phyloP scores from a whole-genome alignment of 176 grass and related monocot species.

The Rhipidocladum racemiflorum region DNA sequence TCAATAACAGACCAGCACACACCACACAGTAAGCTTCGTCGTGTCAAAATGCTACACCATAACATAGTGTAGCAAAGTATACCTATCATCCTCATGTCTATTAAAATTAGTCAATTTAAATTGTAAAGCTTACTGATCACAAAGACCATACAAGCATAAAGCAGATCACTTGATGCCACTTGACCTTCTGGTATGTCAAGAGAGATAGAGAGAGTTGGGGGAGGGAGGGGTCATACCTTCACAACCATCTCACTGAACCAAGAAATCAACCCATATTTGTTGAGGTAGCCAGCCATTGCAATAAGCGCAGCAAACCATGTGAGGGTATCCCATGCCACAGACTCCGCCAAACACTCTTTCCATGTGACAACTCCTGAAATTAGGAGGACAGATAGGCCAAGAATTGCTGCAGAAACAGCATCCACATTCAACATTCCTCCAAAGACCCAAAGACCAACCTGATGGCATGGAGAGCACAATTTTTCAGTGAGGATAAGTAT shows the following conservation, averaged over 20 bases:
- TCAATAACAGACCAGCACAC: not conserved
- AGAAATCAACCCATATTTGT: constrained; percentile 93
- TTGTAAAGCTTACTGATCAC: not conserved
- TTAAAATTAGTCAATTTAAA: not conserved
- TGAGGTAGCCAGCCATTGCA: constrained; percentile 97
- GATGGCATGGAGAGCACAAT: constrained; percentile 33
- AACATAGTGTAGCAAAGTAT: not conserved
- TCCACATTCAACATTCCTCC: constrained; percentile 77
- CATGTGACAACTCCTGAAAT: constrained; percentile 93
- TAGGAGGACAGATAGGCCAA: constrained; percentile 83
- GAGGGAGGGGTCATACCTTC: constrained; percentile 59
- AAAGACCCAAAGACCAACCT: constrained; percentile 99
- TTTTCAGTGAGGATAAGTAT: not conserved
- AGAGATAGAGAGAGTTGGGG: not conserved
- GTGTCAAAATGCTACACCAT: not conserved
- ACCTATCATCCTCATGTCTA: not conserved
- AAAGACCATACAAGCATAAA: not conserved
- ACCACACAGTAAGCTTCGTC: not conserved
- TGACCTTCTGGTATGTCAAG: not conserved
- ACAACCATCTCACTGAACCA: constrained; percentile 99
- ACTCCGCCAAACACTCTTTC: constrained; percentile 95
- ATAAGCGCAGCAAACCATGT: constrained; percentile 99
- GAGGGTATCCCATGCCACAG: constrained; percentile 98
- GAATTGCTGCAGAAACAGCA: constrained; percentile 90
- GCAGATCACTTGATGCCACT: not conserved